phyloP scores from a whole-genome alignment of 1,284 basidiomycete genomes.

The Dichomitus squalens region DNA sequence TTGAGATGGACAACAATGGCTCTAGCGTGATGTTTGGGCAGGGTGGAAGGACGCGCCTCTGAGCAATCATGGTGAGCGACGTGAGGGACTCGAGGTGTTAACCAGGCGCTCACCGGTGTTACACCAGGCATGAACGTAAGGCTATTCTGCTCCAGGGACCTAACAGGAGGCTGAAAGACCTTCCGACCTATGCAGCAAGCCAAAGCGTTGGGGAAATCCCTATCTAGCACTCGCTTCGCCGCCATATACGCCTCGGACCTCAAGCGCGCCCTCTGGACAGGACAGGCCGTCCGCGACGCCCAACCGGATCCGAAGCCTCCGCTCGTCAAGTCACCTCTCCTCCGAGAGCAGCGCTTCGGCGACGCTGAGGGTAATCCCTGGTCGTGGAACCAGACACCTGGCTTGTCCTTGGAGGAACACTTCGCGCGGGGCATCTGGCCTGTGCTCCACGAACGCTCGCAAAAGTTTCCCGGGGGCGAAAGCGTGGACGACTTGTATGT shows the following conservation, averaged over 20 bases:
- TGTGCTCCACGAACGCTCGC: constrained; percentile 45
- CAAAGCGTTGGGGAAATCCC: constrained; percentile 68
- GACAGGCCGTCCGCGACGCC: constrained; percentile 57
- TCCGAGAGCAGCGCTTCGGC: constrained; percentile 76
- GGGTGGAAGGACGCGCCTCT: constrained; percentile 85
- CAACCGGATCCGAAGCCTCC: constrained; percentile 57
- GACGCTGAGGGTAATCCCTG: constrained; percentile 71
- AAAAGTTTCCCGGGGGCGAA: constrained; percentile 75
- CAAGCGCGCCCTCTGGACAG: constrained; percentile 76
- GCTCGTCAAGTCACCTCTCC: constrained; percentile 50
- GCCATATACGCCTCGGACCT: constrained; percentile 83
- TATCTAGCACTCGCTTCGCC: constrained; percentile 59
- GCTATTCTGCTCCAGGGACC: not conserved
- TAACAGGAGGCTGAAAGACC: not conserved
- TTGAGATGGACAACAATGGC: too few species aligned
- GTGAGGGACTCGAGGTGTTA: not conserved
- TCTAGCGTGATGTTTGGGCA: constrained; percentile 68
- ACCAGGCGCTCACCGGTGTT: not conserved
- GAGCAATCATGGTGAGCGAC: constrained; percentile 73
- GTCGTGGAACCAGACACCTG: constrained; percentile 33
- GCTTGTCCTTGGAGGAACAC: constrained; percentile 50
- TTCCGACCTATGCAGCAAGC: constrained; percentile 65
- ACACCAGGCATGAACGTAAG: constrained; percentile 66
- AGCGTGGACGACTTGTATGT: constrained; percentile 66
- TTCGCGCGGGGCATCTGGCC: constrained; percentile 57